These are phyloP conservation scores for Diaporthe vexans DNA, from an alignment of 2,329 filamentous ascomycete genomes.

Conservation along the genomic window DNA sequence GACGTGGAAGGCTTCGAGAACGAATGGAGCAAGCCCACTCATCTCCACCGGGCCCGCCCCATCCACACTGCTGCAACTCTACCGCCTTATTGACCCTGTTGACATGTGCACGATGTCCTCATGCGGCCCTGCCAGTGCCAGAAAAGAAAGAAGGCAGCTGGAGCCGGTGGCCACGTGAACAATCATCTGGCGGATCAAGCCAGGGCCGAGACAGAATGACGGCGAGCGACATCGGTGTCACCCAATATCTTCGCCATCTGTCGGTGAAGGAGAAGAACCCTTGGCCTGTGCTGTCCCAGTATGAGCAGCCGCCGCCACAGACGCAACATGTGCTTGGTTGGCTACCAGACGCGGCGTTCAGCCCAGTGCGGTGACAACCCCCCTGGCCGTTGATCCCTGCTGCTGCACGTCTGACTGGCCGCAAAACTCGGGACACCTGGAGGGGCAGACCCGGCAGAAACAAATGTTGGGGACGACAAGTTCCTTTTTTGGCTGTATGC, in stretches of 20 bases:
- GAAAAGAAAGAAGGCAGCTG: constrained; percentile 4
- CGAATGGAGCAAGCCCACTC: constrained; percentile 12
- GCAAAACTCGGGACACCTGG: constrained; percentile 1
- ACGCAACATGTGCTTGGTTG: constrained; percentile 32
- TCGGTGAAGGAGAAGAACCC: constrained; percentile 35
- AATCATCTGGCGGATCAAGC: constrained; percentile 4
- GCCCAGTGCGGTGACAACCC: constrained; percentile 35
- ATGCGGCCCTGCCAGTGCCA: neutral
- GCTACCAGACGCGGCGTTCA: constrained; percentile 33
- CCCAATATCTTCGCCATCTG: constrained; percentile 36
- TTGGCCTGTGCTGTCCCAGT: constrained; percentile 32
- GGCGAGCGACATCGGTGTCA: constrained; percentile 34
- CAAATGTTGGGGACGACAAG: neutral
- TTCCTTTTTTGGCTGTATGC: neutral
- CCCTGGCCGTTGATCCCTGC: constrained; percentile 36
- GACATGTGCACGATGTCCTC: neutral
- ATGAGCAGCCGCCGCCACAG: constrained; percentile 26
- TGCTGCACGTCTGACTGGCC: constrained; percentile 23
- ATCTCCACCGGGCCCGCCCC: neutral
- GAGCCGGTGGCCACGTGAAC: constrained; percentile 33
- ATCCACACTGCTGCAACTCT: neutral
- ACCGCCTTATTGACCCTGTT: neutral
- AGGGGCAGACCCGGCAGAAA: neutral
- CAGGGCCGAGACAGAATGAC: constrained; percentile 31
- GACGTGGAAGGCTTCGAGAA: constrained; percentile 32